Percentiles rank a stretch among this genome's conserved stretches.
These are phyloP conservation scores for Murraya paniculata DNA, from an alignment of 345 rosid genomes.

Conservation along the genomic window DNA sequence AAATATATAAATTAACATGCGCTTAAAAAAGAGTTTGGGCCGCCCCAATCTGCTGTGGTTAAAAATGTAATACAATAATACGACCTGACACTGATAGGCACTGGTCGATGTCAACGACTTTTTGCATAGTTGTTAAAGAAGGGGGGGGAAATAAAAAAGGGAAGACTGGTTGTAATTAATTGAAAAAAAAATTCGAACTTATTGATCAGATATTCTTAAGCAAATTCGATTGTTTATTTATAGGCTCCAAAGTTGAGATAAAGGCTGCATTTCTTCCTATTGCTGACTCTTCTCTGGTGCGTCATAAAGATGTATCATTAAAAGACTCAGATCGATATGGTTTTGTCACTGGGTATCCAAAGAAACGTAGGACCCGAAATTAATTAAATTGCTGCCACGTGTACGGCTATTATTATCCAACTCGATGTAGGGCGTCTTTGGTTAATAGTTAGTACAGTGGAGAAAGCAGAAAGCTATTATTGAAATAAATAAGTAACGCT, in stretches of 20 bases:
- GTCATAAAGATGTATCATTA: slow-evolving; percentile 13
- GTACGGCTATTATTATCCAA: slow-evolving; percentile 5
- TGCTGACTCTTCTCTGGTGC: slow-evolving; percentile 2
- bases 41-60: background rate
- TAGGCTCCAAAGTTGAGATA: background rate
- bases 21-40: no score
- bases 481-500: background rate
- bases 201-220: no score
- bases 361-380: slow-evolving; percentile 15
- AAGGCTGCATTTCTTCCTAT: slow-evolving; percentile 2
- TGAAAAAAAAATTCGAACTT: no score
- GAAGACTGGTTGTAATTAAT: no score
- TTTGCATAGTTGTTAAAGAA: no score
- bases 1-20: no score
- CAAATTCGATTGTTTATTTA: background rate
- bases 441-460: background rate
- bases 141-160: no score
- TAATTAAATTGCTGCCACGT: slow-evolving; percentile 23
- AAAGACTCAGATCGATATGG: background rate
- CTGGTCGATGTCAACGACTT: slow-evolving; percentile 4
- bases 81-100: slow-evolving; percentile 22
- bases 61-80: background rate
- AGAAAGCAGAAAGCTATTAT: background rate
- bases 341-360: slow-evolving; percentile 29
- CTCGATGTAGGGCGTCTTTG: background rate